phyloP scores from a whole-genome alignment of 2,329 filamentous ascomycete species.

The Clonostachys byssicola region DNA sequence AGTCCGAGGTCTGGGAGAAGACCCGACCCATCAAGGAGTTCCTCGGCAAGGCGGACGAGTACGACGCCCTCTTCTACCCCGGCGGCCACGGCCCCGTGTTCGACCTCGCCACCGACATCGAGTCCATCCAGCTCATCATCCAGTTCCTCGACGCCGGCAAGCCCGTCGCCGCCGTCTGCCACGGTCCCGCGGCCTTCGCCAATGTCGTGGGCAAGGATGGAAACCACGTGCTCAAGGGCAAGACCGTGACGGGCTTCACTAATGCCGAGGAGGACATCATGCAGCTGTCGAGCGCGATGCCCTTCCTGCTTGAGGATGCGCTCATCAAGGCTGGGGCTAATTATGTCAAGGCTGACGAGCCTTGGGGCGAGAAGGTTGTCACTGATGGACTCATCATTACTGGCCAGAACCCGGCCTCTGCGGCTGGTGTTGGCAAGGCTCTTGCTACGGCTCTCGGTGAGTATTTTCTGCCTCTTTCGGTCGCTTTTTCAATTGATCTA shows the following conservation, averaged over 20 bases:
- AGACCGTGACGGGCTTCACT: conserved; percentile 57
- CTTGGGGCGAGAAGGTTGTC: conserved; percentile 43
- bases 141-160: conserved; percentile 61
- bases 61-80: conserved; percentile 57
- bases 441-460: conserved; percentile 38
- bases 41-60: conserved; percentile 52
- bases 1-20: conserved; percentile 58
- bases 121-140: conserved; percentile 54
- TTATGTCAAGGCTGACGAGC: conserved; percentile 50
- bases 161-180: conserved; percentile 64
- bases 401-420: conserved; percentile 53
- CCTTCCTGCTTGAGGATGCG: conserved; percentile 53
- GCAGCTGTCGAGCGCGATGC: conserved; percentile 46
- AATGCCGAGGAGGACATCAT: conserved; percentile 51
- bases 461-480: conserved; percentile 1
- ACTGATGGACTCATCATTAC: conserved; percentile 50
- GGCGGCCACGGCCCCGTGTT: conserved; percentile 63
- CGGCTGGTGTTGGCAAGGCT: conserved; percentile 45
- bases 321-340: conserved; percentile 47
- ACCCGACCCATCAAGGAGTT: conserved; percentile 55
- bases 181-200: conserved; percentile 60
- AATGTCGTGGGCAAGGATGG: conserved; percentile 49
- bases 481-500: too few species aligned
- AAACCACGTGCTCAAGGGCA: conserved; percentile 48
- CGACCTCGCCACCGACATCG: conserved; percentile 54